Evolutionary conservation across 2,329 filamentous ascomycete species (phyloP).

Genomic region (Sordariomycetes sp.): DNA sequence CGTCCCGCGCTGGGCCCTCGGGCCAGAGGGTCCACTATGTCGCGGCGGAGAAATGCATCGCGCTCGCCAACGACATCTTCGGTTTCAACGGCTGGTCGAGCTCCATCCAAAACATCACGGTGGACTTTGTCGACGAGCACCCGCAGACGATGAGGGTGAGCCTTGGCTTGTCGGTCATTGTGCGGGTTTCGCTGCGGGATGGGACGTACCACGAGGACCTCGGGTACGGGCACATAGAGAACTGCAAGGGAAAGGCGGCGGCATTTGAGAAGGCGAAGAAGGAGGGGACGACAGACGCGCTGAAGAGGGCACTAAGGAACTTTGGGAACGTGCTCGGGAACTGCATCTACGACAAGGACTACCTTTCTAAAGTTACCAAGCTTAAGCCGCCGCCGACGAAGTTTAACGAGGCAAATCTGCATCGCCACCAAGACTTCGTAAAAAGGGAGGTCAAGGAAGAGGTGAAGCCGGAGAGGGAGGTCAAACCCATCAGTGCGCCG

Average conservation of each 20-base stretch:
- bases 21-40: conserved; percentile 87
- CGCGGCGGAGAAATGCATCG: conserved; percentile 92
- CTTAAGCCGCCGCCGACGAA: conserved; percentile 62
- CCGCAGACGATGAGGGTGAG: conserved; percentile 65
- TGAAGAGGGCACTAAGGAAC: conserved; percentile 79
- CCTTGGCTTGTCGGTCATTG: conserved; percentile 78
- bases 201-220: conserved; percentile 98
- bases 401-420: conserved; percentile 67
- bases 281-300: conserved; percentile 84
- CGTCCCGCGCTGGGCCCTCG: conserved; percentile 67
- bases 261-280: conserved; percentile 99
- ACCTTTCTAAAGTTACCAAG: conserved; percentile 78
- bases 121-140: conserved; percentile 90
- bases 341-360: conserved; percentile 95
- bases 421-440: conserved; percentile 67
- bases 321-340: conserved; percentile 98
- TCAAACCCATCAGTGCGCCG: not conserved
- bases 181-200: conserved; percentile 80
- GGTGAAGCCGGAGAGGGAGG: not conserved
- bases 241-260: conserved; percentile 85
- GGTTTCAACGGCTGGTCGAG: conserved; percentile 98
- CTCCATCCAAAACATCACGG: conserved; percentile 84
- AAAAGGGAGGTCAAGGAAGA: conserved; percentile 36
- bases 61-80: conserved; percentile 87
- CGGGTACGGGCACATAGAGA: conserved; percentile 93